phyloP scores from a whole-genome alignment of 169 alveolate genomes.

The Condylostoma magnum region DNA sequence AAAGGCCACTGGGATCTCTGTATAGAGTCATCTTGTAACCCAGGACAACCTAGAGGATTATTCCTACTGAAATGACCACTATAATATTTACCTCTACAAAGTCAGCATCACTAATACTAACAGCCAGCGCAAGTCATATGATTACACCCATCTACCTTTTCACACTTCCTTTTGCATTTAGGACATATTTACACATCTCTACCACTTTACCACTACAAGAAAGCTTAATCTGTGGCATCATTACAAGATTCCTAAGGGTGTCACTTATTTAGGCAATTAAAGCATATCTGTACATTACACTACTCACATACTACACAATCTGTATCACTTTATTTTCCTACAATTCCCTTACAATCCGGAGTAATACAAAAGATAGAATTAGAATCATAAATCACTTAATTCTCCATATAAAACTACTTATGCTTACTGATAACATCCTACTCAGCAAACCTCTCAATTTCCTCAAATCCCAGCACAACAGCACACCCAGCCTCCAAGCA shows the following conservation, averaged over 20 bases:
- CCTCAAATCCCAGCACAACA: conserved; percentile 3
- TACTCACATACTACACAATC: conserved; percentile 31
- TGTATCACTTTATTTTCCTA: conserved; percentile 24
- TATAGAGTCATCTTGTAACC: neutral
- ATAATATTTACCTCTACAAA: conserved; percentile 32
- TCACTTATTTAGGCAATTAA: conserved; percentile 31
- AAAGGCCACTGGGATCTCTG: neutral
- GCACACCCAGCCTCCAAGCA: conserved; percentile 35
- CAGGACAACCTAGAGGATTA: conserved; percentile 33
- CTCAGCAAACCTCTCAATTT: neutral
- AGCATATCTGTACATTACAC: conserved; percentile 36
- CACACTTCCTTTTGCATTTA: conserved; percentile 45
- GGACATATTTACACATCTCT: conserved; percentile 55
- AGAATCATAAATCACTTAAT: conserved; percentile 31
- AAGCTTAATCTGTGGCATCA: conserved; percentile 8
- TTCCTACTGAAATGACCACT: neutral
- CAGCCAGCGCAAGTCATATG: conserved; percentile 72
- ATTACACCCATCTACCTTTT: conserved; percentile 66
- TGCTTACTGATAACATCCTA: conserved; percentile 26
- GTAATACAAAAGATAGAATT: conserved; percentile 32
- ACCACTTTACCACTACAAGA: conserved; percentile 38
- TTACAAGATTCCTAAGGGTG: conserved; percentile 35
- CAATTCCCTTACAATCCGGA: conserved; percentile 42
- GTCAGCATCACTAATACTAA: conserved; percentile 69
- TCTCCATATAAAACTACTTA: conserved; percentile 35